Conservation (phyloP, 2,329 filamentous ascomycete species). For the Chrysosporium keratinophilum region DNA sequence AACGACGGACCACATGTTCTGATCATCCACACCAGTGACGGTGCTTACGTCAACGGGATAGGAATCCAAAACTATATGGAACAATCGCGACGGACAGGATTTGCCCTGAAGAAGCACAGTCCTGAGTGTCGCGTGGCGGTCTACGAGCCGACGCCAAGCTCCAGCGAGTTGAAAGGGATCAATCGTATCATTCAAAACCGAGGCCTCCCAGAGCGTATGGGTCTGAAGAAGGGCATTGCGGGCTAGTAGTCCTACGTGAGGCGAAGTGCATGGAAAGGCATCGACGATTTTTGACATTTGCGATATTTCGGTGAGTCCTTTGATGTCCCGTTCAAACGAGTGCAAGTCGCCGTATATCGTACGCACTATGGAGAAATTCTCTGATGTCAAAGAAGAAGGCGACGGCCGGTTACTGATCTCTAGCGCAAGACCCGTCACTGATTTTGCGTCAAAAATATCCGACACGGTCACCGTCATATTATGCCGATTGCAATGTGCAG, state of each 20-base stretch:
- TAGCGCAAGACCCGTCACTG: neutral
- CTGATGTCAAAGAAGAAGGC: neutral
- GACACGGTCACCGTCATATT: conserved; percentile 4
- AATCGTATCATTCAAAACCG: neutral
- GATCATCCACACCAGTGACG: neutral
- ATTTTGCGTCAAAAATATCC: conserved; percentile 13
- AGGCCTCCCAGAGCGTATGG: conserved; percentile 14
- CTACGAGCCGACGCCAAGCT: conserved; percentile 4
- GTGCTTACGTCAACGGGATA: neutral
- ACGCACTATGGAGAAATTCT: conserved; percentile 3
- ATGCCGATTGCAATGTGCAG: conserved; percentile 13
- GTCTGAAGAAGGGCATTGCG: conserved; percentile 3
- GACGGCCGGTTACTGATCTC: neutral
- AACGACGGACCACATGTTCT: neutral
- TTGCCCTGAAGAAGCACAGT: neutral
- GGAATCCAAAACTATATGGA: conserved; percentile 7
- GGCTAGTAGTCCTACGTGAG: conserved; percentile 11
- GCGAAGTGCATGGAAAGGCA: conserved; percentile 13
- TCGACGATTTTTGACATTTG: conserved; percentile 2
- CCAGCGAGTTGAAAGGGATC: conserved; percentile 1
- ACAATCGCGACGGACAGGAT: neutral
- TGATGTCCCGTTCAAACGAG: neutral
- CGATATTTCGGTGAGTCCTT: neutral
- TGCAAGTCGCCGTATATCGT: conserved; percentile 4
- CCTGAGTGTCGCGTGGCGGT: conserved; percentile 6